Base-by-base conservation (phyloP, 2,329 filamentous ascomycete species). In the Fusarium zealandicum region DNA sequence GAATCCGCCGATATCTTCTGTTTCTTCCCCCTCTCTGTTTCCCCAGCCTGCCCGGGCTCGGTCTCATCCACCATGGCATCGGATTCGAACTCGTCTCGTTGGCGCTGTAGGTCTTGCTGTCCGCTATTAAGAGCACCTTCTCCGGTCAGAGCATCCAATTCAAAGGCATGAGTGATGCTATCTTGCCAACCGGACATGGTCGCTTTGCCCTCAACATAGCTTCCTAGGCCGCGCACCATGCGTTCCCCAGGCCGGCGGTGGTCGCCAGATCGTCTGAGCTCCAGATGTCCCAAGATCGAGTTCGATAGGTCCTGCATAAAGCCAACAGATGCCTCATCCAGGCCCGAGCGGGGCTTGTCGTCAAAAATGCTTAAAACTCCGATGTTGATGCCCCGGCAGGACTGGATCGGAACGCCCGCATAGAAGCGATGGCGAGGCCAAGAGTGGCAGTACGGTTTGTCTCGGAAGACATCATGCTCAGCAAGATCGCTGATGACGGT, bases 341-440 rank as follows among this genome's bases (percentile, higher is more conserved):
- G 66, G 2, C 10, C 13, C 0, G 42, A 17, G 18, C 59, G 48
- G 8, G 59, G 37, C 9, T 58, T 51, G 6, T 40, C 41, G 32
- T 63, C 56, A 12, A 72, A 51, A 7, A 77, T 65, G 46, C 70
- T 75, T 13, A 72, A 72, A 1, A 74, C 72, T 5, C 77, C 77
- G 6, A 79, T 79, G 38, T 76, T 75, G 55, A 78, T 73, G 16
- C 75, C 76, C 3, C 67, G 61, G 0, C 57, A 69, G 0, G 74
- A 73, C 1, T 70, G 69, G 4, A 79, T 76, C 1, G 77, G 77
- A 0, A 77, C 72, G 1, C 68, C 76, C 0, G 75, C 72, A 35
- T 78, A 79, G 56, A 79, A 79, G 0, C 68, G 65, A 25, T 67
- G 58, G 3, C 53, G 51, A 0, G 64, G 61, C n/a, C 68, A 63